Evolutionary conservation across 2,329 filamentous ascomycete genomes (phyloP).

Genomic region (Fonsecaea monophora): DNA sequence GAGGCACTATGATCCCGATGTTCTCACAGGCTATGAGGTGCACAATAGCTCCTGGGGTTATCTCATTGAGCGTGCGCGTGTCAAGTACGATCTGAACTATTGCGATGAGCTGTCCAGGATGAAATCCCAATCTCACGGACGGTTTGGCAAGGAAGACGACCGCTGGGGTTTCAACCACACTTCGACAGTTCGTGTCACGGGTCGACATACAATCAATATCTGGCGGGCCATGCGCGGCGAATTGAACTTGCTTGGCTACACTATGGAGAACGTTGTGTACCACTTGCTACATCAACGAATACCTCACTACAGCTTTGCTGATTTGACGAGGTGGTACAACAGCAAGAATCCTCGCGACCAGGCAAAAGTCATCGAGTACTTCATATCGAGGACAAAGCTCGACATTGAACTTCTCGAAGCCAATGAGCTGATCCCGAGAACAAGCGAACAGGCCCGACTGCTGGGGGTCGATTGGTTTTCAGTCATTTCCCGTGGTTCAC

Average conservation of each 20-base stretch:
- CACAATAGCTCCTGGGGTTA: slow-evolving; percentile 96
- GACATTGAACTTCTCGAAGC: slow-evolving; percentile 90
- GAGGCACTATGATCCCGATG: slow-evolving; percentile 82
- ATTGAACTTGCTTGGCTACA: slow-evolving; percentile 89
- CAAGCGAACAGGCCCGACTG: slow-evolving; percentile 90
- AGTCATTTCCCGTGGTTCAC: slow-evolving; percentile 90
- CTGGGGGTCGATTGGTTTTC: slow-evolving; percentile 97
- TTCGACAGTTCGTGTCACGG: slow-evolving; percentile 89
- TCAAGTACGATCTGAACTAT: slow-evolving; percentile 87
- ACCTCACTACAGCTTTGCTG: slow-evolving; percentile 81
- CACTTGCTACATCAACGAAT: slow-evolving; percentile 86
- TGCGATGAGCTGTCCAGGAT: slow-evolving; percentile 91
- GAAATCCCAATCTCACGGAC: slow-evolving; percentile 80
- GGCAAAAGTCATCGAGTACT: slow-evolving; percentile 78
- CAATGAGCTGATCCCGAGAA: slow-evolving; percentile 86
- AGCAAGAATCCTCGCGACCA: slow-evolving; percentile 73
- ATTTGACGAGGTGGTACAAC: slow-evolving; percentile 81
- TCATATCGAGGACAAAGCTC: slow-evolving; percentile 74
- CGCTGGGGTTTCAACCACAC: slow-evolving; percentile 94
- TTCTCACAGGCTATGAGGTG: slow-evolving; percentile 93
- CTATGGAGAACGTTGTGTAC: slow-evolving; percentile 93
- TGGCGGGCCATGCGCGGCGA: slow-evolving; percentile 97
- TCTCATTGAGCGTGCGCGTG: slow-evolving; percentile 83
- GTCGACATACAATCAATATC: slow-evolving; percentile 94
- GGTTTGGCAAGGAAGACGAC: slow-evolving; percentile 85